phyloP scores from a whole-genome alignment of 2,329 filamentous ascomycete genomes.

The Thelonectria blattea region DNA sequence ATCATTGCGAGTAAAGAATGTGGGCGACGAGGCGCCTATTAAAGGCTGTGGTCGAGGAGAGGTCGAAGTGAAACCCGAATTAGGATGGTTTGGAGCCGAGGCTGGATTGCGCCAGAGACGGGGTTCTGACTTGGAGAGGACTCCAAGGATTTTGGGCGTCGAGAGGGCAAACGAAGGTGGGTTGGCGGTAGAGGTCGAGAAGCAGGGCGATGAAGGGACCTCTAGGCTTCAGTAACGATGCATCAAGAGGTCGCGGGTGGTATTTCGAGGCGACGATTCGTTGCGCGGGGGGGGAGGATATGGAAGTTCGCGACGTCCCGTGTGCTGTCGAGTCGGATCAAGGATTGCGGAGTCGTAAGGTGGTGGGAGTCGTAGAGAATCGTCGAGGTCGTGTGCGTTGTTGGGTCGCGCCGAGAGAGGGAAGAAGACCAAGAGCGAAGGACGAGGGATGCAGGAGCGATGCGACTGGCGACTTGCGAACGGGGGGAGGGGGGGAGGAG shows the following conservation, averaged over 20 bases:
- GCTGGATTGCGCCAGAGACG: constrained; percentile 22
- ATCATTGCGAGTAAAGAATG: constrained; percentile 40
- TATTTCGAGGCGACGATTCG: constrained; percentile 3
- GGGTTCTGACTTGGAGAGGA: constrained; percentile 27
- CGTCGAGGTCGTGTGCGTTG: constrained; percentile 15
- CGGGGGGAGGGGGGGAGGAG: neutral
- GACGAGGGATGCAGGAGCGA: constrained; percentile 25
- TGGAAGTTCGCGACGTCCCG: constrained; percentile 25
- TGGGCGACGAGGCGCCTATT: constrained; percentile 28
- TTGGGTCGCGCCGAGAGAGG: constrained; percentile 14
- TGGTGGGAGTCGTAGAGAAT: constrained; percentile 14
- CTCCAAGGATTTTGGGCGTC: constrained; percentile 23
- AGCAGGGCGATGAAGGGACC: constrained; percentile 3
- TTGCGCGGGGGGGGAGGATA: constrained; percentile 1
- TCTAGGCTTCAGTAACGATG: constrained; percentile 27
- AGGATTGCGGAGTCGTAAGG: constrained; percentile 25
- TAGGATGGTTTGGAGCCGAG: constrained; percentile 7
- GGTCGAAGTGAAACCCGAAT: constrained; percentile 22
- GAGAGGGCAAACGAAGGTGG: constrained; percentile 24
- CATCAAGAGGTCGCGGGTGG: constrained; percentile 29
- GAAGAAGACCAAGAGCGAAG: neutral
- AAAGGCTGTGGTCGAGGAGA: constrained; percentile 1
- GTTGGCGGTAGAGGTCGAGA: constrained; percentile 12
- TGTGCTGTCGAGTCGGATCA: constrained; percentile 14
- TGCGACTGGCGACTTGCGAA: constrained; percentile 9